Evolutionary conservation across 2,329 filamentous ascomycete genomes (phyloP), one percentile per base, ranked within the genome.

Genomic region (Gnomoniopsis smithogilvyi): DNA sequence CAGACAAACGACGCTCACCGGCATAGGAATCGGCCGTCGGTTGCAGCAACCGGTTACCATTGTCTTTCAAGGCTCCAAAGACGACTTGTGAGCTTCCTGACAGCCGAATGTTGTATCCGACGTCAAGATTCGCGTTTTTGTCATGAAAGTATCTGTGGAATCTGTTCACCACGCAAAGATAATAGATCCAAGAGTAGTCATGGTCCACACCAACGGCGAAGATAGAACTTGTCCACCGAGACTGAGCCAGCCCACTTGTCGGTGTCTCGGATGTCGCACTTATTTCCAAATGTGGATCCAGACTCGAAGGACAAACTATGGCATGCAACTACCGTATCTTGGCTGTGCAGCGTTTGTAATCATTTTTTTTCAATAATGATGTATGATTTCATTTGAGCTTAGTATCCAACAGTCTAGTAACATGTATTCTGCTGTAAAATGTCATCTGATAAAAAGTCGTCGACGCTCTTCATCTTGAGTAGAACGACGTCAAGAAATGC

Each of bases 221-320:
- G 30, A 38, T n/a, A 22, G 33, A 7, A 38, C 17, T 24, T n/a
- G 36, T n/a, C 36, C 36, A 36, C 48, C 14, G 26, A 19, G 4
- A 30, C 15, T 26, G 43, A 46, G 10, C 41, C 8, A 19, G 41
- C 6, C 19, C n/a, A 19, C 15, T 46, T n/a, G 43, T 48, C 56
- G 56, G 56, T 21, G 33, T n/a, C 43, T 58, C 56, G 56, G 56
- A 48, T 52, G 50, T 58, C 56, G 56, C 45, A 47, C 53, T 33
- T 22, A 24, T 52, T 53, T 38, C 49, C 49, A 10, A 14, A 53
- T 47, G 12, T 24, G 50, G n/a, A 30, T 30, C 26, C 26, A 30
- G 48, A 57, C n/a, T 51, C 30, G 12, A 22, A 30, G 7, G 26
- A 7, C 19, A 6, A 47, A 50, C 15, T 3, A 24, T 26, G 33